Base-by-base conservation (phyloP, 805 yeast genomes). In the Kodamaea hsintzibuensis region DNA sequence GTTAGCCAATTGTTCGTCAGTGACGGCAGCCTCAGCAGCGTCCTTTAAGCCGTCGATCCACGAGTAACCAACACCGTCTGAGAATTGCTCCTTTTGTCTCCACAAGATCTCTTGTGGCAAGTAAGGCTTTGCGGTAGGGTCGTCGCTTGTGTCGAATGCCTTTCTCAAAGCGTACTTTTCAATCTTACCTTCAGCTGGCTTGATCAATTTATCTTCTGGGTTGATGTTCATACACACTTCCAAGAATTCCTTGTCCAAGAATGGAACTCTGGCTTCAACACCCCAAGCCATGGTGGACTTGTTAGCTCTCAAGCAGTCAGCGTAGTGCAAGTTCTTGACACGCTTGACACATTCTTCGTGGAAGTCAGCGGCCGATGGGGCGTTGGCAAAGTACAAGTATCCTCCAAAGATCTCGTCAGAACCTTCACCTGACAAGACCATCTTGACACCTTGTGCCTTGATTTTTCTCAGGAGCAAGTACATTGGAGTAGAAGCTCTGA, bases 251-350 rank as follows among this genome's bases (percentile, higher is more conserved):
- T 86, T 89, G 78, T 95, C 99, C 77, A 95, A 83, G 89, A 95
- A 95, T 62, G 99, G 99, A 62, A 95, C 99, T 78, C 99, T 89
- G 57, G 99, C 99, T 79, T 95, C 99, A 60, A 95, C 83, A 74
- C 99, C 99, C 99, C 99, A 95, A 44, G 99, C 98, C 97, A 95
- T 90, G 55, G 99, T 95, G 35, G 98, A 92, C 79, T 95, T 95
- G 89, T 95, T 95, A 60, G 99, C 99, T 76, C 99, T 88, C 71
- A 95, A 79, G 80, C 98, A 93, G 79, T 95, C 99, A 57, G 98
- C 91, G 63, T 85, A 85, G 76, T 95, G 97, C 76, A 95, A 82
- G 93, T 95, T 92, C 82, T 95, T 91, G 65, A 95, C 98, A 74
- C 99, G 84, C 79, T 88, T 81, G 58, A 95, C 97, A 76, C 96